These are phyloP conservation scores for Coemansia sp. DNA, from an alignment of 192 early-diverging fungal species.

Conservation along the genomic window DNA sequence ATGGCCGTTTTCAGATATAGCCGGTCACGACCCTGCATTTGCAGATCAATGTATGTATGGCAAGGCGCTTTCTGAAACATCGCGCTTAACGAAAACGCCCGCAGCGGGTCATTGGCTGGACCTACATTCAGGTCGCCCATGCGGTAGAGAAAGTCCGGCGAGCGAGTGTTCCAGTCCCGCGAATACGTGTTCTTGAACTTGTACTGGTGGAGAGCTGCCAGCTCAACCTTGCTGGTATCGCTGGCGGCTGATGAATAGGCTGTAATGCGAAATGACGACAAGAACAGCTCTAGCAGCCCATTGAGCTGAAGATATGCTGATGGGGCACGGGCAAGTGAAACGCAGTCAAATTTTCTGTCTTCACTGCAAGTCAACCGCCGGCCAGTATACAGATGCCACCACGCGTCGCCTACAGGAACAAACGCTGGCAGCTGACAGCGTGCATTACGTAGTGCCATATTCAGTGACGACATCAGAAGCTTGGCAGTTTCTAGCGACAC, in stretches of 20 bases:
- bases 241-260: conserved; percentile 1
- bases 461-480: conserved; percentile 62
- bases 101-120: conserved; percentile 48
- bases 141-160: conserved; percentile 34
- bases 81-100: conserved; percentile 21
- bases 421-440: conserved; percentile 64
- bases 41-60: conserved; percentile 35
- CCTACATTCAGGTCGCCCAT: conserved; percentile 47
- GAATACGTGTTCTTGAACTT: conserved; percentile 45
- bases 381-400: conserved; percentile 45
- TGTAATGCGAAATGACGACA: conserved; percentile 25
- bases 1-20: conserved; percentile 39
- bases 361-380: neutral
- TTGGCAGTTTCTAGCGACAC: conserved; percentile 64
- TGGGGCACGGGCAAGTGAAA: conserved; percentile 33
- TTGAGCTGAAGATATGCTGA: conserved; percentile 38
- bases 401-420: conserved; percentile 55
- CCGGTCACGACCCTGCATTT: conserved; percentile 27
- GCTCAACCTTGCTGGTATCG: neutral
- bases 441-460: conserved; percentile 65
- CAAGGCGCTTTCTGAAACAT: conserved; percentile 37
- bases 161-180: conserved; percentile 36
- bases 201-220: conserved; percentile 41
- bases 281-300: conserved; percentile 45
- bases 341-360: conserved; percentile 27